A percentile compares a stretch with the other conserved stretches of the same genome.
Evolutionary conservation across 768 basidiomycete genomes (phyloP).

Genomic region (Leccinum truebloodii): DNA sequence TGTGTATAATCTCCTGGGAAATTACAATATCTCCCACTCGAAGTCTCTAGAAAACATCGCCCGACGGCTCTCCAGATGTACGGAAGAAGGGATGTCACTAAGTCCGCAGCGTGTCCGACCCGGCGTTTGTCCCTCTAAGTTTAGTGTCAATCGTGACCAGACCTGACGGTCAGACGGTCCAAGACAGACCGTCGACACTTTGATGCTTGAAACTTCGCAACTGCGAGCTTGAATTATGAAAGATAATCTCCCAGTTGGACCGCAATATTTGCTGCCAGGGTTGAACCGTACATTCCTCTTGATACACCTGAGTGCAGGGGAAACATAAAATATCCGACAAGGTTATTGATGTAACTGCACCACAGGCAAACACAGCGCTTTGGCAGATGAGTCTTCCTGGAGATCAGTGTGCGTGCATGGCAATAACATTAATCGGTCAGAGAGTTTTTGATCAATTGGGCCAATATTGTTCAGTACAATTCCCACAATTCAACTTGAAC

Average conservation of each 20-base stretch:
- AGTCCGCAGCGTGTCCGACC: neutral
- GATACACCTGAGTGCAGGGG: too few relatives aligned
- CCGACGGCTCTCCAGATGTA: neutral
- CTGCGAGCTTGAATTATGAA: neutral
- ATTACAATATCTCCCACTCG: neutral
- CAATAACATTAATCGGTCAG: too few relatives aligned
- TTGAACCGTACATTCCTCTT: too few relatives aligned
- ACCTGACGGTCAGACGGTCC: neutral
- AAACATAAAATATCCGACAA: too few relatives aligned
- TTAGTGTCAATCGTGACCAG: neutral
- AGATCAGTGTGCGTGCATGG: conserved; percentile 8
- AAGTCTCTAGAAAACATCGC: neutral
- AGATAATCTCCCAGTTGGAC: neutral
- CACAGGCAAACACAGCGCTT: conserved; percentile 15
- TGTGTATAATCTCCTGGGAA: neutral
- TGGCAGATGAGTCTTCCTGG: conserved; percentile 7
- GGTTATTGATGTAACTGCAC: neutral
- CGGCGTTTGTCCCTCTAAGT: too few relatives aligned
- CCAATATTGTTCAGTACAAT: neutral
- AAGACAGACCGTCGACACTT: neutral
- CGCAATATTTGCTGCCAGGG: too few relatives aligned
- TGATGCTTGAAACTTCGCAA: neutral
- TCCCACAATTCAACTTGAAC: conserved; percentile 19
- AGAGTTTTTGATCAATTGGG: too few relatives aligned
- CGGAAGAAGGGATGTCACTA: neutral